Base-by-base conservation (phyloP, 139 green algal genomes). In the Chlorella sp. region DNA sequence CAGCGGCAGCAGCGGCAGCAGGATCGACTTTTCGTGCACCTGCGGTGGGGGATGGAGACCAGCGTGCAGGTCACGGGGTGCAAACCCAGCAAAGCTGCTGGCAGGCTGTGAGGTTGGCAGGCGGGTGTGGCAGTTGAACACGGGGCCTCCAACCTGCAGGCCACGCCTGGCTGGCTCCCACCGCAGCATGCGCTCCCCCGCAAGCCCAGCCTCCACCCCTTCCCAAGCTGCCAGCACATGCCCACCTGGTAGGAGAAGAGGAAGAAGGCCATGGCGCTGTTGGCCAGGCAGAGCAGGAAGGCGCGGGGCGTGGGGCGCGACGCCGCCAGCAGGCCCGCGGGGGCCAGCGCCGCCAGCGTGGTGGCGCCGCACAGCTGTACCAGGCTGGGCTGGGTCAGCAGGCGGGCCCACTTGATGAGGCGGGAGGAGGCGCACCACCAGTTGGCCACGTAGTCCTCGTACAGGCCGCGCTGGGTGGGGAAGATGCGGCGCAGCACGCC, bases 401-500 rank as follows among this genome's bases (percentile, higher is more conserved):
- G 73, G 6, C 76, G 48, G 87, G 94, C 94, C 97, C 97, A 99
- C 84, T 98, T 98, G 81, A 99, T 54, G 22, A 90, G n/a, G 8
- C 94, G 82, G 17, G 90, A 94, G 11, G 90, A 95, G 3, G 85
- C 88, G 84, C 97, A 99, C 97, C 97, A 99, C 74, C 97, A 99
- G 87, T 99, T 99, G 76, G 97, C 91, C 24, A 99, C 95, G 89
- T 99, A 98, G 83, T 99, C 97, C 82, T 99, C 97, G 87, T 92
- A 99, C 64, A 99, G 87, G 1, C 97, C 97, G 0, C 97, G 79
- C 79, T 84, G 79, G 44, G 98, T 73, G 6, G 97, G 97, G 70
- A 97, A 93, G 41, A 99, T 89, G 36, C 97, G 91, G 1, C 65
- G 38, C 26, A 98, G 58, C 44, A 89, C 73, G 38, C 60, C 64